A percentile compares a stretch with the other conserved stretches of the same genome.
Conservation (phyloP, 306 rosid species). For the Fagus crenata region DNA sequence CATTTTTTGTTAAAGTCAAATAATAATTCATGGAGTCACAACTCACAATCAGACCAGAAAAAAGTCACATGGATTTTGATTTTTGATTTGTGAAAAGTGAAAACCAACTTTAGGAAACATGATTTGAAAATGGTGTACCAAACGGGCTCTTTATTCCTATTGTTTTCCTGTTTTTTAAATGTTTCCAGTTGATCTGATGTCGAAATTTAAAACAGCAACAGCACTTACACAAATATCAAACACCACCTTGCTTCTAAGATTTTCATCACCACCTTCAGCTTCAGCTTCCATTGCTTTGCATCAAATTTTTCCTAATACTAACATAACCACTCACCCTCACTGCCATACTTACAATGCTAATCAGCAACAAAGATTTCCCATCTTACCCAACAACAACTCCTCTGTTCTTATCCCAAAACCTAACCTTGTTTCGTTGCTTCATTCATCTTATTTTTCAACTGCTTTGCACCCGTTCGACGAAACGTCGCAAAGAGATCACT, state of each 20-base stretch:
- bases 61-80: too few relatives aligned
- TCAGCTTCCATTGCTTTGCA: constrained; percentile 26
- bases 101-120: too few relatives aligned
- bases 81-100: too few relatives aligned
- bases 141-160: too few relatives aligned
- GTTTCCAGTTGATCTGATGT: too few relatives aligned
- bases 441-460: constrained; percentile 9
- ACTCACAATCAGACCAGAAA: too few relatives aligned
- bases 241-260: neutral
- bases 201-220: too few relatives aligned
- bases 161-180: too few relatives aligned
- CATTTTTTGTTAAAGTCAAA: too few relatives aligned
- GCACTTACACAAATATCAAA: constrained; percentile 9
- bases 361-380: constrained; percentile 14
- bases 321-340: neutral
- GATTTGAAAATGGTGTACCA: too few relatives aligned
- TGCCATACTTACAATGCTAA: neutral
- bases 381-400: neutral
- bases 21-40: too few relatives aligned
- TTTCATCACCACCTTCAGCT: neutral
- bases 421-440: neutral
- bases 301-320: neutral
- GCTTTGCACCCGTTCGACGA: constrained; percentile 35
- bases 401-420: constrained; percentile 4
- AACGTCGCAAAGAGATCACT: constrained; percentile 35